phyloP scores from a whole-genome alignment of 495 filamentous ascomycete species.

The Tuber microsphaerosporum region DNA sequence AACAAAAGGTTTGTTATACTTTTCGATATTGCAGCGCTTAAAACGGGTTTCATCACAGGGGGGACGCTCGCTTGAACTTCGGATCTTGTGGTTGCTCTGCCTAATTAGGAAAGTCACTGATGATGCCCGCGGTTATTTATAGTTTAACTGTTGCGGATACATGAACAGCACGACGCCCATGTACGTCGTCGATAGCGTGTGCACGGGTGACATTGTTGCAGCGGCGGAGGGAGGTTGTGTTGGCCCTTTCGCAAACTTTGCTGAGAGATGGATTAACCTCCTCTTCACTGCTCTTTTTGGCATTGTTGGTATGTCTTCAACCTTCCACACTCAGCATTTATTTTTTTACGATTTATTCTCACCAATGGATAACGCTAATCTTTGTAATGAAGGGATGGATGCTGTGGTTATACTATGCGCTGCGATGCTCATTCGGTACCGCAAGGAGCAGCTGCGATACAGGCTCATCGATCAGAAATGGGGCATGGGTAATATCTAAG shows the following conservation, averaged over 20 bases:
- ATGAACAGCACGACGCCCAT: conserved; percentile 57
- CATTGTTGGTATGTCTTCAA: conserved; percentile 53
- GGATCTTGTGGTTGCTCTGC: conserved; percentile 12
- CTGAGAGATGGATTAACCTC: conserved; percentile 60
- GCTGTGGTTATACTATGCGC: conserved; percentile 56
- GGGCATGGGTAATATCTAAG: conserved; percentile 45
- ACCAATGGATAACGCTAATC: not conserved
- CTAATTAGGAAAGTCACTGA: not conserved
- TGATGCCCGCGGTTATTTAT: conserved; percentile 6
- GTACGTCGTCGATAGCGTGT: conserved; percentile 56
- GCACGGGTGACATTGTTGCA: conserved; percentile 56
- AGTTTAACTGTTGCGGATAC: conserved; percentile 74
- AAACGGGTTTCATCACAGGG: conserved; percentile 6
- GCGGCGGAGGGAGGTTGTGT: conserved; percentile 61
- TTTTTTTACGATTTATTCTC: not conserved
- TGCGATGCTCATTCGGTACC: conserved; percentile 64
- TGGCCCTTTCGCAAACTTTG: conserved; percentile 54
- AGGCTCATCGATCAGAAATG: conserved; percentile 66
- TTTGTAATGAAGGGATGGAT: conserved; percentile 49
- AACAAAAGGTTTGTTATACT: conserved; percentile 52
- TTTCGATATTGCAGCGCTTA: not conserved
- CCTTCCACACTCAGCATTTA: not conserved
- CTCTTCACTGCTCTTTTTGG: conserved; percentile 71
- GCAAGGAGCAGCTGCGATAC: conserved; percentile 64
- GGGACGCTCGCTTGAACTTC: not conserved